Percentiles rank a stretch among this genome's conserved stretches.
Evolutionary conservation across 495 filamentous ascomycete species (phyloP).

Genomic region (Parathielavia hyrcaniae): DNA sequence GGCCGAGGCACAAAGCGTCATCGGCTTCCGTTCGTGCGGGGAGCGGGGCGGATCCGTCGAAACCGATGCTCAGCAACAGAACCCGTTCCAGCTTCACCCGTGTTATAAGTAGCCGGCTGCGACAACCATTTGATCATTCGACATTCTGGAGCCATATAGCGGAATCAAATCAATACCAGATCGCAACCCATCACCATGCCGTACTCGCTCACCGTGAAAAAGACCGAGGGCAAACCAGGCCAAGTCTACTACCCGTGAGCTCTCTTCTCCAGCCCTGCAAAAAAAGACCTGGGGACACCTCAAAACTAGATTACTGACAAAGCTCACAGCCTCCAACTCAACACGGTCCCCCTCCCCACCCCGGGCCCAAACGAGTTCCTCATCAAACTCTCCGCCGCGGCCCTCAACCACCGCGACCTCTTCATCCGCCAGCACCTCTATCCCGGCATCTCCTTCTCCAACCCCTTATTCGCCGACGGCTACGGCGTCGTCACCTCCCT

Average conservation of each 20-base stretch:
- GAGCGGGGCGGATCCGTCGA: constrained; percentile 3
- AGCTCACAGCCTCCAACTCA: constrained; percentile 53
- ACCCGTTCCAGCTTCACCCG: not conserved
- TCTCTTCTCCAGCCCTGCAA: too few species aligned
- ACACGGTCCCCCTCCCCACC: constrained; percentile 51
- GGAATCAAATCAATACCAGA: not conserved
- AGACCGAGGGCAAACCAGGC: constrained; percentile 65
- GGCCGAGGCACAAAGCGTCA: constrained; percentile 27
- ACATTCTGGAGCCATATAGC: not conserved
- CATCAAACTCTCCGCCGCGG: constrained; percentile 62
- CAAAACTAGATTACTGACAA: not conserved
- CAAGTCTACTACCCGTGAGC: constrained; percentile 73
- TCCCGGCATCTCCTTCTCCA: constrained; percentile 68
- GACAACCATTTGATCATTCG: not conserved
- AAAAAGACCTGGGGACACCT: too few species aligned
- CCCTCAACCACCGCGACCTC: constrained; percentile 87
- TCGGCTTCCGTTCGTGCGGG: constrained; percentile 18
- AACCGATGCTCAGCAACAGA: not conserved
- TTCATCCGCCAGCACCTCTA: constrained; percentile 91
- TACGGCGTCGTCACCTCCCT: constrained; percentile 61
- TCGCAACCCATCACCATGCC: constrained; percentile 36
- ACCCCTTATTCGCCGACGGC: constrained; percentile 74
- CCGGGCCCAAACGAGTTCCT: constrained; percentile 61
- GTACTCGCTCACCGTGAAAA: constrained; percentile 44
- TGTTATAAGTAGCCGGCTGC: not conserved